Evolutionary conservation across 2,329 filamentous ascomycete species (phyloP).

Genomic region (Hymenoscyphus salicellus): DNA sequence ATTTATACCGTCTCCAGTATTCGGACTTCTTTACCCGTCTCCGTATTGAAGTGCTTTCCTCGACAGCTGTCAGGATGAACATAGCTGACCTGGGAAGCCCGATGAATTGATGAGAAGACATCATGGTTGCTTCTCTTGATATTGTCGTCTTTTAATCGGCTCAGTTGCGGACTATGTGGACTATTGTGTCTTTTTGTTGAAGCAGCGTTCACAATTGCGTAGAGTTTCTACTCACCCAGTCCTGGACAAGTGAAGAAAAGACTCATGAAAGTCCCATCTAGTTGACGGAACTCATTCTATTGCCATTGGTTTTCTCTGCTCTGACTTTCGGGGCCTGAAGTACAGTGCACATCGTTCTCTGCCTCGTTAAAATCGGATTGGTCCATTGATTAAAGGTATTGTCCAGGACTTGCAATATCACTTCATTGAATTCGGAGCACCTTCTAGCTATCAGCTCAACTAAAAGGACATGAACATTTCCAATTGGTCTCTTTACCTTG

Average conservation of each 20-base stretch:
- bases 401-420: not conserved
- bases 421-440: not conserved
- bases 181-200: not conserved
- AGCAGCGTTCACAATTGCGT: not conserved
- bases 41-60: too few species aligned
- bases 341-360: not conserved
- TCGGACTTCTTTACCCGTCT: not conserved
- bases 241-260: not conserved
- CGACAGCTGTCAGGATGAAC: too few species aligned
- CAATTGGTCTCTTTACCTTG: not conserved
- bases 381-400: not conserved
- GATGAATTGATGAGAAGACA: too few species aligned
- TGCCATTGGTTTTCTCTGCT: not conserved
- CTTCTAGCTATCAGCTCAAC: not conserved
- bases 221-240: not conserved
- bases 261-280: not conserved
- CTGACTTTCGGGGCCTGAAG: not conserved
- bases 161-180: too few species aligned
- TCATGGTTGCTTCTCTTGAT: not conserved
- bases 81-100: too few species aligned
- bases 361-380: not conserved
- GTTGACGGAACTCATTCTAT: not conserved
- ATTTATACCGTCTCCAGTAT: not conserved
- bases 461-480: not conserved
- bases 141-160: not conserved